Percentiles rank a stretch among this genome's conserved stretches.
Evolutionary conservation across 2,329 filamentous ascomycete species (phyloP).

Genomic region (Aureobasidium zeae): DNA sequence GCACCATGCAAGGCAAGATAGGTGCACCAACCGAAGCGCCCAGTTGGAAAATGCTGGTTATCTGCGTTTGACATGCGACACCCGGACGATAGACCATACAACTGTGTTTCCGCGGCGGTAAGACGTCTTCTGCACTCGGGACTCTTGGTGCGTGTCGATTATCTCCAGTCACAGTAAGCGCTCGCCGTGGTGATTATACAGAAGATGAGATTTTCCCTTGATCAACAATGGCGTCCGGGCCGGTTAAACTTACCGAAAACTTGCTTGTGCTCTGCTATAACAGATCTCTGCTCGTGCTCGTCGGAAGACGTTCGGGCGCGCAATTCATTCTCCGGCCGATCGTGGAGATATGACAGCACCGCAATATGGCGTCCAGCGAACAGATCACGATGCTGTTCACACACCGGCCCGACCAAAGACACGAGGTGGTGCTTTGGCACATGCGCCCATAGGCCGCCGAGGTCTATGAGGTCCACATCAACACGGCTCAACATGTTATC

Average conservation of each 20-base stretch:
- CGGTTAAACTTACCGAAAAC: constrained; percentile 2
- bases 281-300: not conserved
- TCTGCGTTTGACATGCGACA: constrained; percentile 2
- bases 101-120: no score
- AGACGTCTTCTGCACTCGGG: not conserved
- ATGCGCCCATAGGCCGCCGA: constrained; percentile 7
- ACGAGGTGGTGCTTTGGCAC: constrained; percentile 9
- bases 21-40: constrained; percentile 9
- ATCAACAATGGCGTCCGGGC: constrained; percentile 11
- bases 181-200: no score
- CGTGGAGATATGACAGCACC: not conserved
- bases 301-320: not conserved
- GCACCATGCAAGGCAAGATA: no score
- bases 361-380: not conserved
- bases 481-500: no score
- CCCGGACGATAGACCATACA: no score
- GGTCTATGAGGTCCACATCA: not conserved
- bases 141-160: not conserved
- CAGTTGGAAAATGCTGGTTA: constrained; percentile 8
- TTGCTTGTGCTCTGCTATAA: constrained; percentile 1
- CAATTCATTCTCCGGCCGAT: not conserved
- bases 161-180: not conserved
- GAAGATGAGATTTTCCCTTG: no score
- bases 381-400: constrained; percentile 3
- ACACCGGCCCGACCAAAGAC: constrained; percentile 2